phyloP scores from a whole-genome alignment of 2,329 filamentous ascomycete species.

The Fusarium metavorans region DNA sequence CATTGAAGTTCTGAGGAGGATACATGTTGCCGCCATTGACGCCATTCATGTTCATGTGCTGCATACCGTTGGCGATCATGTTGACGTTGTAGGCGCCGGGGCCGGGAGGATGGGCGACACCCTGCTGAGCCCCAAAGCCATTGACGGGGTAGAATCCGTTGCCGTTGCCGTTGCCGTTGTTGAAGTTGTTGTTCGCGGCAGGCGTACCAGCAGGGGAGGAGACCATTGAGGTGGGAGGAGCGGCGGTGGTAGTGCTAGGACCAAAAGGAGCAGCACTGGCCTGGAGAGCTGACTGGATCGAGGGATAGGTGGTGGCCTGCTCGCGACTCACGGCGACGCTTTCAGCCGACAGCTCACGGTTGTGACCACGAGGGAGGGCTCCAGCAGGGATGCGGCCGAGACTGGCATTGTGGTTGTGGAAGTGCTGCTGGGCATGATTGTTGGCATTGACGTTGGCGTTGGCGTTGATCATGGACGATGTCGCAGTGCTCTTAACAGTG shows the following conservation, averaged over 20 bases:
- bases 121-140: conserved; percentile 46
- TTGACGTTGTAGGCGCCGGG: conserved; percentile 47
- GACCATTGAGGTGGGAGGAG: conserved; percentile 43
- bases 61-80: conserved; percentile 76
- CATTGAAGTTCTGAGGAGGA: conserved; percentile 67
- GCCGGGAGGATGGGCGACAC: conserved; percentile 42
- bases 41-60: conserved; percentile 70
- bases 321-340: conserved; percentile 57
- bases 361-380: conserved; percentile 75
- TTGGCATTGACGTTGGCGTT: conserved; percentile 67
- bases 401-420: conserved; percentile 84
- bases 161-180: conserved; percentile 40
- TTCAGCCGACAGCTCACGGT: conserved; percentile 75
- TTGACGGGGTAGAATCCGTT: conserved; percentile 50
- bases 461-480: conserved; percentile 54
- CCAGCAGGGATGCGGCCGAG: conserved; percentile 82
- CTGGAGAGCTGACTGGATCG: conserved; percentile 80
- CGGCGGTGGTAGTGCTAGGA: conserved; percentile 59
- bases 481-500: conserved; percentile 79
- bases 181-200: conserved; percentile 43
- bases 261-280: conserved; percentile 85
- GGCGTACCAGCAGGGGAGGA: conserved; percentile 42
- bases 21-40: conserved; percentile 61
- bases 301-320: conserved; percentile 64
- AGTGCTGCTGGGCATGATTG: conserved; percentile 72